phyloP scores from a whole-genome alignment of 257 asterid species.

The Scutellaria baicalensis region DNA sequence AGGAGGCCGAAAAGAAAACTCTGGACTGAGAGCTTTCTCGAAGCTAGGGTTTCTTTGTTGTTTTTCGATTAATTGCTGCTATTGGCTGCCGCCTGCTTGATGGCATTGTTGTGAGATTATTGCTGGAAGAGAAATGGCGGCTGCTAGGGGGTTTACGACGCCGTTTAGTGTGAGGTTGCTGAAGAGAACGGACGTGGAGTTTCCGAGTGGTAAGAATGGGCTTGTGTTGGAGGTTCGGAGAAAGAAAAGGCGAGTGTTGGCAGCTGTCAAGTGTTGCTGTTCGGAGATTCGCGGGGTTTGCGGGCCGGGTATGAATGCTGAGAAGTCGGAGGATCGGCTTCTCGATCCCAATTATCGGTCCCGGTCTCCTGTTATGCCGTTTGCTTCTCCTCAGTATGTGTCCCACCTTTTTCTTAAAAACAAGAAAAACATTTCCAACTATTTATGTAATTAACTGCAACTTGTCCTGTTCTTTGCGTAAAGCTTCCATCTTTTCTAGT shows the following conservation, averaged over 20 bases:
- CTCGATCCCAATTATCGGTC: slow-evolving; percentile 36
- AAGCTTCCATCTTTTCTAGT: neutral
- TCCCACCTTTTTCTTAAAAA: neutral
- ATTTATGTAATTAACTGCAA: neutral
- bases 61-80: neutral
- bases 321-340: slow-evolving; percentile 45
- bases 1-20: neutral
- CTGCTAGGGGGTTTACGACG: slow-evolving; percentile 49
- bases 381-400: slow-evolving; percentile 58
- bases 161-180: slow-evolving; percentile 27
- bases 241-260: slow-evolving; percentile 44
- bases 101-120: slow-evolving; percentile 22
- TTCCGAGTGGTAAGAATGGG: slow-evolving; percentile 17
- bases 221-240: slow-evolving; percentile 29
- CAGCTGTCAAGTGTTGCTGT: slow-evolving; percentile 43
- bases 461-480: neutral
- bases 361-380: slow-evolving; percentile 46
- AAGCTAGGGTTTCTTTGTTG: slow-evolving; percentile 27
- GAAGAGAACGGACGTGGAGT: slow-evolving; percentile 29
- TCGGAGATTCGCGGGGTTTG: slow-evolving; percentile 36
- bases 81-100: neutral
- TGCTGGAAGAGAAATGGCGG: slow-evolving; percentile 32
- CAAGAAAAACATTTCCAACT: too few species aligned
- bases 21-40: neutral
- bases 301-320: slow-evolving; percentile 38